Conservation (phyloP, 352 stramenopile species). For the Stephanocyclus meneghinianus region DNA sequence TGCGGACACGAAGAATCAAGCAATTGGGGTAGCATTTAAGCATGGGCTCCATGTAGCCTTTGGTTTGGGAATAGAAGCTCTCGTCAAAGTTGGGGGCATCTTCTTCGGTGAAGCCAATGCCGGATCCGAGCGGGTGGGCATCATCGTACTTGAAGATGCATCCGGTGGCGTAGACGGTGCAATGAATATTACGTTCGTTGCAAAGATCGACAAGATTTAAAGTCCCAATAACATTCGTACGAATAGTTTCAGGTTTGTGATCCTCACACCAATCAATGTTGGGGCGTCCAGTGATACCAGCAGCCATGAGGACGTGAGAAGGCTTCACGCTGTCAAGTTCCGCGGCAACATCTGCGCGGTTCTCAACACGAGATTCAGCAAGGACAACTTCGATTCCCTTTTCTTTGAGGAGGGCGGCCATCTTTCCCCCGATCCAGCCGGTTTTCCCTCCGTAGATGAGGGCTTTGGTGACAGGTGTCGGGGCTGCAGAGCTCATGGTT, state of each 20-base stretch:
- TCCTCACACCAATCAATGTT: conserved; percentile 93
- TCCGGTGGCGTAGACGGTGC: conserved; percentile 88
- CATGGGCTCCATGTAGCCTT: conserved; percentile 88
- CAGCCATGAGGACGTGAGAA: conserved; percentile 88
- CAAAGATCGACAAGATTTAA: conserved; percentile 87
- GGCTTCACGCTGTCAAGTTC: conserved; percentile 86
- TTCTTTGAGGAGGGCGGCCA: conserved; percentile 79
- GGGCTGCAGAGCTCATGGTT: conserved; percentile 16
- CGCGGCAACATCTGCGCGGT: conserved; percentile 79
- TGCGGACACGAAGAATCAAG: conserved; percentile 87
- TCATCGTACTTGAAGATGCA: conserved; percentile 92
- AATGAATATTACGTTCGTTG: conserved; percentile 84
- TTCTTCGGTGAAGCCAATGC: conserved; percentile 88
- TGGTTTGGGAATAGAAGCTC: conserved; percentile 90
- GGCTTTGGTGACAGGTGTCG: conserved; percentile 64
- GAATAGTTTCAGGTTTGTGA: conserved; percentile 87
- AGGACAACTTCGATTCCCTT: conserved; percentile 77
- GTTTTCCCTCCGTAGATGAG: conserved; percentile 87
- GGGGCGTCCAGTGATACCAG: conserved; percentile 88
- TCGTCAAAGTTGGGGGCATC: conserved; percentile 88
- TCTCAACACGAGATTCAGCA: conserved; percentile 83
- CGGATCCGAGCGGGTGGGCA: conserved; percentile 82
- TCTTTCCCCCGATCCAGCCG: conserved; percentile 87
- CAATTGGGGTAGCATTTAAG: conserved; percentile 84
- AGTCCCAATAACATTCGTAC: conserved; percentile 88